Conservation (phyloP, 768 basidiomycete genomes). For the Rhodotorula diobovata region DNA sequence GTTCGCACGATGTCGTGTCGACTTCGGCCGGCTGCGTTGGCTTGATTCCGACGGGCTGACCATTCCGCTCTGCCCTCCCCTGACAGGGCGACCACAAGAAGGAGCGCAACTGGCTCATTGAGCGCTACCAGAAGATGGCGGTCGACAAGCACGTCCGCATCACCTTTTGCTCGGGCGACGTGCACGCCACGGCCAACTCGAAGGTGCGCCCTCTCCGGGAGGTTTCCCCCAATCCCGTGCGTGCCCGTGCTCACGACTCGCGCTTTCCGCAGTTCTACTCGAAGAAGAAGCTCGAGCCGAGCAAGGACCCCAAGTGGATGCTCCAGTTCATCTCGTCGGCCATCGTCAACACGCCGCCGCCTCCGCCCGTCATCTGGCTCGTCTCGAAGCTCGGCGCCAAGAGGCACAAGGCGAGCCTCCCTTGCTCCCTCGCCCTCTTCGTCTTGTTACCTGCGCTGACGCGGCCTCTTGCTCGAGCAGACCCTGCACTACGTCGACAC, state of each 20-base stretch:
- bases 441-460: neutral
- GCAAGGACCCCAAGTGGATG: slow-evolving; percentile 78
- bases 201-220: slow-evolving; percentile 55
- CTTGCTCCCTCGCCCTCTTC: too few relatives aligned
- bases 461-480: neutral
- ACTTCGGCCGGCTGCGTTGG: too few relatives aligned
- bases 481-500: slow-evolving; percentile 77
- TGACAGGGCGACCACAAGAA: slow-evolving; percentile 52
- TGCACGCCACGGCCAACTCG: slow-evolving; percentile 69
- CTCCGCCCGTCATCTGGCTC: slow-evolving; percentile 68
- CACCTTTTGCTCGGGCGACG: slow-evolving; percentile 86
- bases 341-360: slow-evolving; percentile 88
- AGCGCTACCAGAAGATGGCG: slow-evolving; percentile 67
- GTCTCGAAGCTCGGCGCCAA: slow-evolving; percentile 70
- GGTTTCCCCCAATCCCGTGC: too few relatives aligned
- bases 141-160: slow-evolving; percentile 62
- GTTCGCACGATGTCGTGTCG: neutral
- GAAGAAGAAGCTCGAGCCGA: slow-evolving; percentile 54
- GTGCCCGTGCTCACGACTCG: too few relatives aligned
- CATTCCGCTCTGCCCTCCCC: neutral
- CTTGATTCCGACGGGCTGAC: neutral
- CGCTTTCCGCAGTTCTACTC: slow-evolving; percentile 33
- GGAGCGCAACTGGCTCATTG: slow-evolving; percentile 84
- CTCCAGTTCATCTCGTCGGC: slow-evolving; percentile 81
- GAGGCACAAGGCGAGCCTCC: slow-evolving; percentile 57